Conservation (phyloP, 2,329 filamentous ascomycete genomes). For the Sordariomycetes sp. region DNA sequence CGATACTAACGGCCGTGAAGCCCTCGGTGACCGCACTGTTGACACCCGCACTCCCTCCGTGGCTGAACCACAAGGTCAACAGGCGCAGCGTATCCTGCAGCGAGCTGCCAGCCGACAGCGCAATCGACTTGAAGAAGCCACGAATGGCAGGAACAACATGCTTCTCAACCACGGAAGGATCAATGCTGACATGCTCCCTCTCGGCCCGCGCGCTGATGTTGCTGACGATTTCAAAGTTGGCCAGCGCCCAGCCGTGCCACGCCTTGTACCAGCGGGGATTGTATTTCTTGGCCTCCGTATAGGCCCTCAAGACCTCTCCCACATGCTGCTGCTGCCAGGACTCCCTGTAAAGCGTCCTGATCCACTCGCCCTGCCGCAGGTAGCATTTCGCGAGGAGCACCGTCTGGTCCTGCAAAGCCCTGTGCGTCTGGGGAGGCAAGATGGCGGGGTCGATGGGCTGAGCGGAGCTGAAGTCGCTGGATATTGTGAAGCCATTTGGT, state of each 20-base stretch:
- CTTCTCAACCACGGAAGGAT: slow-evolving; percentile 59
- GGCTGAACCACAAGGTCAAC: slow-evolving; percentile 90
- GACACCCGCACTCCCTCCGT: slow-evolving; percentile 80
- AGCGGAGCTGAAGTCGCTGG: slow-evolving; percentile 35
- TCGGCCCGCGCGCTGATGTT: slow-evolving; percentile 39
- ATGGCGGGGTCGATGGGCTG: slow-evolving; percentile 28
- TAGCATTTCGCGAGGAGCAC: slow-evolving; percentile 88
- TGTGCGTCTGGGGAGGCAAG: slow-evolving; percentile 35
- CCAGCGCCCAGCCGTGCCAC: slow-evolving; percentile 96
- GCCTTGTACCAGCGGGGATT: slow-evolving; percentile 97
- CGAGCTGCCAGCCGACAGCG: slow-evolving; percentile 80
- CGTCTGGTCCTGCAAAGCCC: slow-evolving; percentile 44
- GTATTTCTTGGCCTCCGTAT: slow-evolving; percentile 82
- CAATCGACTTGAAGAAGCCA: slow-evolving; percentile 96
- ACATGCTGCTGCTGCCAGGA: slow-evolving; percentile 83
- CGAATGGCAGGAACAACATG: slow-evolving; percentile 90
- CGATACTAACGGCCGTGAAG: slow-evolving; percentile 81
- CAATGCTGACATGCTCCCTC: slow-evolving; percentile 23
- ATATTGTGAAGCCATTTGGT: slow-evolving; percentile 28
- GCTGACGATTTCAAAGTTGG: slow-evolving; percentile 97
- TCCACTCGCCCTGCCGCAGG: slow-evolving; percentile 92
- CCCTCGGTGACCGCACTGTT: slow-evolving; percentile 81
- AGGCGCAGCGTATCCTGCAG: slow-evolving; percentile 89
- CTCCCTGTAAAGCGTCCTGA: slow-evolving; percentile 70
- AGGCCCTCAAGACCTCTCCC: slow-evolving; percentile 80